Conservation (phyloP, 2,329 filamentous ascomycete genomes). For the Hymenoscyphus repandus region DNA sequence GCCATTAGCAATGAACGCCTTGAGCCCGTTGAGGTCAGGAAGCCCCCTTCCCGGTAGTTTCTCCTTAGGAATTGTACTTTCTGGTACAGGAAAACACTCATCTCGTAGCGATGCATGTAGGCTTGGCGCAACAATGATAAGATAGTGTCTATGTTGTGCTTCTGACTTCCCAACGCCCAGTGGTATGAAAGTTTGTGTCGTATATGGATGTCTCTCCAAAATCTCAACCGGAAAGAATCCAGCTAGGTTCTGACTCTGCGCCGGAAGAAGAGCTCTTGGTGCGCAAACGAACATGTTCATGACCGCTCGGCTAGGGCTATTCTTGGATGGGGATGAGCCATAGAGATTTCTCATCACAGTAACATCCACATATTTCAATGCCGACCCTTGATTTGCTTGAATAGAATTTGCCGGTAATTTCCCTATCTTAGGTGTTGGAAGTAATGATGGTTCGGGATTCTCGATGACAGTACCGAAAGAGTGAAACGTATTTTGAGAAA, state of each 20-base stretch:
- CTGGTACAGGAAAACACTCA: conserved; percentile 36
- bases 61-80: conserved; percentile 6
- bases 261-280: conserved; percentile 50
- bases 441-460: conserved; percentile 59
- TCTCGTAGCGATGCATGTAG: conserved; percentile 42
- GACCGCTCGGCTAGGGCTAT: conserved; percentile 50
- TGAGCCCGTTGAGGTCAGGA: conserved; percentile 66
- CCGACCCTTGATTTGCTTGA: conserved; percentile 78
- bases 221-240: conserved; percentile 61
- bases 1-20: conserved; percentile 73
- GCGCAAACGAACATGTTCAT: conserved; percentile 90
- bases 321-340: conserved; percentile 51
- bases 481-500: conserved; percentile 65
- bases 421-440: conserved; percentile 38
- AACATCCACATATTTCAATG: conserved; percentile 79
- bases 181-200: conserved; percentile 88
- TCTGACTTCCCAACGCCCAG: conserved; percentile 50
- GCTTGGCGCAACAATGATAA: conserved; percentile 85
- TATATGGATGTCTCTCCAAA: conserved; percentile 89
- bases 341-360: conserved; percentile 72
- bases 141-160: conserved; percentile 51
- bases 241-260: conserved; percentile 16
- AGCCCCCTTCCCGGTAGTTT: conserved; percentile 34
- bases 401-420: conserved; percentile 41
- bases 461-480: conserved; percentile 79